Evolutionary conservation across 768 basidiomycete species (phyloP), one percentile per base, ranked within the genome.

Genomic region (Leccinum incarnatum): DNA sequence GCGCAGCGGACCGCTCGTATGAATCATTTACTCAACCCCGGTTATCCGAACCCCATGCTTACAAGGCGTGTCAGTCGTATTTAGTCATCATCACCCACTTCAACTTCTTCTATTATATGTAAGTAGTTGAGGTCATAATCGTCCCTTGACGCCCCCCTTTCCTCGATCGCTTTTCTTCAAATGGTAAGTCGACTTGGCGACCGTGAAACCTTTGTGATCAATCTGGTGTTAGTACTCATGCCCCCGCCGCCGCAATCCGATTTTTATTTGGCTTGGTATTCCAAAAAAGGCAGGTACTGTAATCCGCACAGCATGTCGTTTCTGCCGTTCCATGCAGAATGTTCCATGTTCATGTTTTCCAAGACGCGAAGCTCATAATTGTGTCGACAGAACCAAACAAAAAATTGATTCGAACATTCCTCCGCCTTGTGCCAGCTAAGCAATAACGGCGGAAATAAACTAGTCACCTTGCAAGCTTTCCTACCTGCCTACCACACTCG

Each of bases 301-400:
- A 65, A 61, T 68, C 52, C 19, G 51, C 65, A 61, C 64, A 61
- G 65, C 62, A 42, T 42, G 34, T 58, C 9, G 15, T 3, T 25
- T 25, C 37, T 45, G 47, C 34, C 32, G 56, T 70, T 71, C 69
- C 53, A 66, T 17, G 54, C 56, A 69, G 68, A 69, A 69, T 57
- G 46, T 69, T 71, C 68, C 59, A 61, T 54, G 42, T 23, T 23
- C 27, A 27, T 27, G 7, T 49, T 56, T 49, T 54, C 53, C 40
- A 57, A 30, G 14, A 19, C 29, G 17, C 9, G 37, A 55, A 55
- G 63, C 14, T 45, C 53, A 67, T 61, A 67, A 64, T 64, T 61
- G 12, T 53, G 34, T 51, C 59, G 64, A 69, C 60, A 67, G 60
- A 54, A 57, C 68, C 65, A 69, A 68, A 69, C 57, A 62, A 48